Conservation (phyloP, 2,329 filamentous ascomycete genomes). For the Podosphaera xanthii region DNA sequence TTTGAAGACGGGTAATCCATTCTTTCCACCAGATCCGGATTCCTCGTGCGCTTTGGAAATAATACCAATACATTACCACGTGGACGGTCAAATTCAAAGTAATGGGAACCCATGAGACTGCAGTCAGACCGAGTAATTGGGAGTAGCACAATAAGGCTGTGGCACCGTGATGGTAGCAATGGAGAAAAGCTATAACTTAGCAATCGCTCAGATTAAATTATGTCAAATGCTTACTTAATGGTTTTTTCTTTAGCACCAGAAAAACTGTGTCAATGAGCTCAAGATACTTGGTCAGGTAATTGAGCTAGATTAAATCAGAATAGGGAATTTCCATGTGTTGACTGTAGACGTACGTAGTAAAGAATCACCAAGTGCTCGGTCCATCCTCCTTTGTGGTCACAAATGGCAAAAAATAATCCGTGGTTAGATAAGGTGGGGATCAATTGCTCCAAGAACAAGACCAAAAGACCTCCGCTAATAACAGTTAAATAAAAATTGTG, state of each 20-base stretch:
- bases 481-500: slow-evolving; percentile 12
- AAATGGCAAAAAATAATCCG: slow-evolving; percentile 75
- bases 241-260: slow-evolving; percentile 14
- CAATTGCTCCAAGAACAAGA: slow-evolving; percentile 11
- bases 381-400: slow-evolving; percentile 57
- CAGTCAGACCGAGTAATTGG: slow-evolving; percentile 11
- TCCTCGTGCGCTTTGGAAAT: slow-evolving; percentile 14
- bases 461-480: slow-evolving; percentile 9
- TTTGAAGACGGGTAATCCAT: slow-evolving; percentile 14
- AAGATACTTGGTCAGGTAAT: slow-evolving; percentile 14
- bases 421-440: slow-evolving; percentile 23
- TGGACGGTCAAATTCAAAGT: slow-evolving; percentile 13
- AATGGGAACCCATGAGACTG: slow-evolving; percentile 15
- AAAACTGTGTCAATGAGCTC: slow-evolving; percentile 14
- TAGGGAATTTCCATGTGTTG: slow-evolving; percentile 19
- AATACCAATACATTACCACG: slow-evolving; percentile 16
- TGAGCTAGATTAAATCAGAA: slow-evolving; percentile 6
- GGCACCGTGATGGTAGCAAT: slow-evolving; percentile 13
- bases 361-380: slow-evolving; percentile 79
- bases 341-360: slow-evolving; percentile 48
- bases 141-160: slow-evolving; percentile 13
- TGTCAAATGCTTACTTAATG: slow-evolving; percentile 8
- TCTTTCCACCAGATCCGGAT: slow-evolving; percentile 13
- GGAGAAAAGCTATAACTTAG: slow-evolving; percentile 10
- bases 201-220: neutral